These are phyloP conservation scores for Litsea cubeba DNA, from an alignment of 164 flowering plant genomes.

Conservation along the genomic window DNA sequence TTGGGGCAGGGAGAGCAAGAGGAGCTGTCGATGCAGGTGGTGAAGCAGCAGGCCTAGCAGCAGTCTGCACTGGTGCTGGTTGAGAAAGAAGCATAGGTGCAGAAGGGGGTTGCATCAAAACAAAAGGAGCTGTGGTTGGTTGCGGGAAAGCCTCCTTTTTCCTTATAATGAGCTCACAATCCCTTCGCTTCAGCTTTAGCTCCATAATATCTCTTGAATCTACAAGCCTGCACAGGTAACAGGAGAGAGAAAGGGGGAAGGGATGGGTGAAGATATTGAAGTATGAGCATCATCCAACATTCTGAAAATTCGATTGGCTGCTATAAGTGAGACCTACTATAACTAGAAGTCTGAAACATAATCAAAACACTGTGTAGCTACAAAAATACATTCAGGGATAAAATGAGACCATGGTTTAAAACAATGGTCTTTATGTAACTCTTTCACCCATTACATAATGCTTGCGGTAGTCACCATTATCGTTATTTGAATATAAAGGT, in stretches of 20 bases:
- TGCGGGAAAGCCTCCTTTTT: constrained; percentile 63
- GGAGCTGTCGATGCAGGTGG: constrained; percentile 24
- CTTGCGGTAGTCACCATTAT: no score
- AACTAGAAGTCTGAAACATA: no score
- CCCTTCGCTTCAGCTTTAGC: constrained; percentile 58
- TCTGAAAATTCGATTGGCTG: not conserved
- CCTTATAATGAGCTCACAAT: constrained; percentile 55
- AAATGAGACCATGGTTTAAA: no score
- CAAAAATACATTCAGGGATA: no score
- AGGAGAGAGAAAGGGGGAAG: not conserved
- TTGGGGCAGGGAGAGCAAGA: constrained; percentile 35
- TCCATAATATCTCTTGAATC: constrained; percentile 70
- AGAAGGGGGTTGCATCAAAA: constrained; percentile 24
- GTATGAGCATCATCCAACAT: constrained; percentile 1
- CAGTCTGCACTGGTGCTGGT: constrained; percentile 23
- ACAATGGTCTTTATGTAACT: no score
- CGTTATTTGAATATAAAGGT: no score
- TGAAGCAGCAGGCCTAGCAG: constrained; percentile 25
- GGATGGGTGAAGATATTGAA: not conserved
- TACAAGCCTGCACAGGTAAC: constrained; percentile 45
- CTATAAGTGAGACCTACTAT: no score
- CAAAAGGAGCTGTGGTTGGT: constrained; percentile 28
- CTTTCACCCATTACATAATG: no score
- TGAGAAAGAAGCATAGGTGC: constrained; percentile 32
- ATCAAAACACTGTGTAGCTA: no score